Evolutionary conservation across 805 yeast species (phyloP), one percentile per base, ranked within the genome.

Genomic region (Saccharomyces kudriavzevii): DNA sequence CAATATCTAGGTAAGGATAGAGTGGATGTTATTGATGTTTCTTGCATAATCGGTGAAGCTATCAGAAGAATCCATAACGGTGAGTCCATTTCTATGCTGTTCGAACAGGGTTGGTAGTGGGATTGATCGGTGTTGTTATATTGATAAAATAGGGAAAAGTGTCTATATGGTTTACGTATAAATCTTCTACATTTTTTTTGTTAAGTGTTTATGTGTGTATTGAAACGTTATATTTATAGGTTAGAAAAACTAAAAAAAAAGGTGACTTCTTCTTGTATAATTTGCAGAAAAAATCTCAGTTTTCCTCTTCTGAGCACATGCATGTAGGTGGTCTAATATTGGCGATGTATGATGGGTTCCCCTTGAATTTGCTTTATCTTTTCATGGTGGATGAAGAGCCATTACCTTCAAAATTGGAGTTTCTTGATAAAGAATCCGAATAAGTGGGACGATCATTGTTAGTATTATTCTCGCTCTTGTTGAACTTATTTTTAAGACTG

Each of bases 21-120:
- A 65, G 75, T 89, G 28, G 91, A 85, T 61, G 89, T 92, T 9
- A 74, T 94, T 62, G 99, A 94, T 62, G 94, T 94, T 6, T 83
- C 96, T 9, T 76, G 87, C 54, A 81, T 94, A 20, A 86, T 94
- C 62, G 97, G 95, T 17, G 99, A 94, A 71, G 92, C 97, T 1
- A 89, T 94, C 47, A 79, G 99, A 68, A 79, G 99, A 69, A 92
- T 94, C 50, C 96, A 94, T 70, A 94, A 94, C 62, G 99, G 99
- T 60, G 99, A 94, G 74, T 83, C 92, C 14, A 96, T 94, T 17
- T 85, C 96, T 20, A 86, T 89, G 88, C 75, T 94, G 56, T 94
- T 91, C 72, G 97, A 90, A 63, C 91, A 87, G 61, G 95, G 77
- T 6, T 72, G 75, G 72, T 70, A 52, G 49, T 17, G 45, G 8